Conservation (phyloP, 805 yeast genomes). For the Ogataea chonburiensis region DNA sequence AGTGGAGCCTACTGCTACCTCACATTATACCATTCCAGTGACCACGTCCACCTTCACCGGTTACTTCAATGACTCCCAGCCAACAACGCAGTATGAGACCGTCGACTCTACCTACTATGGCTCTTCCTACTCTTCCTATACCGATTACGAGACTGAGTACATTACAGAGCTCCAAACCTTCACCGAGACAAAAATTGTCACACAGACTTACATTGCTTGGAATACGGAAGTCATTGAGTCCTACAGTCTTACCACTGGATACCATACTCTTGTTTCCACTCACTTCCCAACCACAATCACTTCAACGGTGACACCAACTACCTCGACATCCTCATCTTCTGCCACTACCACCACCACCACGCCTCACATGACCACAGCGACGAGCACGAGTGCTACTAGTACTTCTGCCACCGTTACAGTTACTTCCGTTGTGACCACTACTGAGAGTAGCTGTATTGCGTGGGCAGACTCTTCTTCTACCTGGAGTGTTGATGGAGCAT, state of each 20-base stretch:
- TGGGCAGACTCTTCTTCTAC: constrained; percentile 7
- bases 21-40: constrained; percentile 10
- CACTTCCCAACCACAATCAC: constrained; percentile 13
- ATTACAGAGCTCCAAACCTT: constrained; percentile 9
- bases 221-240: constrained; percentile 11
- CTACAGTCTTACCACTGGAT: constrained; percentile 14
- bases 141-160: constrained; percentile 5
- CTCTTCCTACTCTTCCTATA: constrained; percentile 11
- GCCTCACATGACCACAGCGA: neutral
- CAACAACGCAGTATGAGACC: constrained; percentile 6
- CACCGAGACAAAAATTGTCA: constrained; percentile 5
- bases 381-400: no score
- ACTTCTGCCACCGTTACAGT: constrained; percentile 3
- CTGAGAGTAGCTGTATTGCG: constrained; percentile 7
- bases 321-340: constrained; percentile 1
- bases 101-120: constrained; percentile 6
- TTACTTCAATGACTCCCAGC: constrained; percentile 14
- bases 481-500: constrained; percentile 1
- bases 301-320: constrained; percentile 3
- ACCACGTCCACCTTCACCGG: constrained; percentile 12
- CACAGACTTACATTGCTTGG: constrained; percentile 19
- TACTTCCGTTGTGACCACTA: constrained; percentile 3
- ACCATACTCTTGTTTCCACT: constrained; percentile 15
- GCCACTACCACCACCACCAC: constrained; percentile 2
- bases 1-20: constrained; percentile 15